These are phyloP conservation scores for Trypanosoma theileri DNA, from an alignment of 208 protist species.

Conservation along the genomic window DNA sequence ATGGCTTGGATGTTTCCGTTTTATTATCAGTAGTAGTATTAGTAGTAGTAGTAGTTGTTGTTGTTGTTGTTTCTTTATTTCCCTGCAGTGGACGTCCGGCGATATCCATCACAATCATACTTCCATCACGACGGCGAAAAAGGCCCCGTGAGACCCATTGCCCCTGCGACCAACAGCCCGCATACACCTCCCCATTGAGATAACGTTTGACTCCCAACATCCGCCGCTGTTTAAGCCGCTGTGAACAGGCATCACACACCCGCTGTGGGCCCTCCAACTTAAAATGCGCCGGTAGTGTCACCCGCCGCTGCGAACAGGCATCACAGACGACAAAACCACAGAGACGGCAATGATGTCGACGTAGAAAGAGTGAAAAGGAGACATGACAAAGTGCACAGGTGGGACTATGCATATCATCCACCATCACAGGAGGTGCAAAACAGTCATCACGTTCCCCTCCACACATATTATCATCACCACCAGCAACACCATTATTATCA, in stretches of 20 bases:
- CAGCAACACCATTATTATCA: no score
- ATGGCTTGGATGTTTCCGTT: not conserved
- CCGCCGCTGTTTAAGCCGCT: conserved; percentile 67
- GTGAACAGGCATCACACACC: conserved; percentile 76
- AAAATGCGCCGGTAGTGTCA: conserved; percentile 67
- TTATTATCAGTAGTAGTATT: not conserved
- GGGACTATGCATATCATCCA: conserved; percentile 57
- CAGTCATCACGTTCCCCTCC: conserved; percentile 75
- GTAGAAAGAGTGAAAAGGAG: conserved; percentile 79
- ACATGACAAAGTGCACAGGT: conserved; percentile 77
- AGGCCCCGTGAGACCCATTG: conserved; percentile 74
- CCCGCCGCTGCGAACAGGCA: conserved; percentile 74
- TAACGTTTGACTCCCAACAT: conserved; percentile 67
- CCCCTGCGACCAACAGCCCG: conserved; percentile 71
- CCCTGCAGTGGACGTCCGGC: conserved; percentile 47
- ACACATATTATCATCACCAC: no score
- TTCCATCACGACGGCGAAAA: conserved; percentile 71
- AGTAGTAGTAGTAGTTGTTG: not conserved
- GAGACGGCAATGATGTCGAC: conserved; percentile 91
- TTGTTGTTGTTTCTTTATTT: not conserved
- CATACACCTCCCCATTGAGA: conserved; percentile 65
- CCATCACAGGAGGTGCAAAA: conserved; percentile 64
- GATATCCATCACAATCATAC: conserved; percentile 68
- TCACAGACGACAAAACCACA: conserved; percentile 92
- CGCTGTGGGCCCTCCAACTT: conserved; percentile 41